Evolutionary conservation across 2,329 filamentous ascomycete genomes (phyloP).

Genomic region (Diaporthe nobilis): DNA sequence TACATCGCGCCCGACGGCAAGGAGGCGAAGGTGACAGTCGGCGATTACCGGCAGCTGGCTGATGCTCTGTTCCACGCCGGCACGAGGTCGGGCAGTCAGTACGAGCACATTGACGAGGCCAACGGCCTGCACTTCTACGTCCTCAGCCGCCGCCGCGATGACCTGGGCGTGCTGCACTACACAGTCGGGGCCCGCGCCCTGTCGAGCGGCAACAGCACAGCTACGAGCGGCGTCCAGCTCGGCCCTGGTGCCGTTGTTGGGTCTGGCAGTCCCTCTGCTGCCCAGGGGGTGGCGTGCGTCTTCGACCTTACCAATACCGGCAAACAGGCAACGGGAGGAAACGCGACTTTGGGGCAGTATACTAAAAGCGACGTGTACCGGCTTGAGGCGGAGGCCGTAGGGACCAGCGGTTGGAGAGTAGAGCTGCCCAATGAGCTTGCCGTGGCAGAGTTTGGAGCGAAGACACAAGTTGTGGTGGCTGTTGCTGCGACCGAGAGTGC

Average conservation of each 20-base stretch:
- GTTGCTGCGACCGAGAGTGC: slow-evolving; percentile 54
- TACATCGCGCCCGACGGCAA: slow-evolving; percentile 65
- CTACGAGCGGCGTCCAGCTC: slow-evolving; percentile 44
- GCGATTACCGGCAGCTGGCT: slow-evolving; percentile 67
- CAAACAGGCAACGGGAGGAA: slow-evolving; percentile 47
- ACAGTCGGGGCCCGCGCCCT: slow-evolving; percentile 62
- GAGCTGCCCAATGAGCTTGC: slow-evolving; percentile 58
- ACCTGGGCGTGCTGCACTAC: slow-evolving; percentile 61
- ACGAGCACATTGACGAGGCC: slow-evolving; percentile 61
- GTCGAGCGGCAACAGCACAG: slow-evolving; percentile 50
- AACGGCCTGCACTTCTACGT: slow-evolving; percentile 67
- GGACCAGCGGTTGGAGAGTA: slow-evolving; percentile 61
- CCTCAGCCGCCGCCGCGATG: slow-evolving; percentile 58
- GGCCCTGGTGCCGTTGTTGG: slow-evolving; percentile 3
- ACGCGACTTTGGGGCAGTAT: slow-evolving; percentile 53
- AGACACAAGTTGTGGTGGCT: slow-evolving; percentile 57
- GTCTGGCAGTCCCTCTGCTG: slow-evolving; percentile 44
- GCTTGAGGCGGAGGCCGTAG: not conserved
- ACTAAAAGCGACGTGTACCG: slow-evolving; percentile 14
- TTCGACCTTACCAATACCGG: slow-evolving; percentile 65
- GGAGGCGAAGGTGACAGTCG: slow-evolving; percentile 61
- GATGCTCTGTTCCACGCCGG: slow-evolving; percentile 70
- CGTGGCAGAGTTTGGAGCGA: slow-evolving; percentile 57
- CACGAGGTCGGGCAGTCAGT: slow-evolving; percentile 64
- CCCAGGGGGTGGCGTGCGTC: slow-evolving; percentile 57